Percentiles rank a stretch among this genome's conserved stretches.
These are phyloP conservation scores for Cladosporium sp. DNA, from an alignment of 2,329 filamentous ascomycete species.

Conservation along the genomic window DNA sequence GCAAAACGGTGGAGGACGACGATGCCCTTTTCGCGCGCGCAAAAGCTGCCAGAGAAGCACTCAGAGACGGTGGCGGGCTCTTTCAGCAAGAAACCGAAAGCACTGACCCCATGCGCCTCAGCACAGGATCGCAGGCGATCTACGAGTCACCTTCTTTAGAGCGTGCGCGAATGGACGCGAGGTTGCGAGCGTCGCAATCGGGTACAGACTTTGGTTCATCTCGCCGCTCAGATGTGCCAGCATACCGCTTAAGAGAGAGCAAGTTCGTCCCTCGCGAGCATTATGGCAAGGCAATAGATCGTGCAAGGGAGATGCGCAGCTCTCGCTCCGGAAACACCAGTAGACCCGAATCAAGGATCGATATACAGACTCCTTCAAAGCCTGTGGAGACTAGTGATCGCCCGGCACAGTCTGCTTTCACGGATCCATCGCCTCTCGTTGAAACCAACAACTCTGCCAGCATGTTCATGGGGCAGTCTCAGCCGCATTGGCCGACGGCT, in stretches of 20 bases:
- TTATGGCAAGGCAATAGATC: constrained; percentile 31
- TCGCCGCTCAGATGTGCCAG: constrained; percentile 25
- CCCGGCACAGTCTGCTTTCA: not conserved
- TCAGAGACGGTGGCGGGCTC: constrained; percentile 17
- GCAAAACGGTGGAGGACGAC: constrained; percentile 24
- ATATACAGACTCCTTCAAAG: not conserved
- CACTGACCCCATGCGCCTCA: constrained; percentile 18
- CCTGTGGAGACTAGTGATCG: not conserved
- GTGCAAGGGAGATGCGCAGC: constrained; percentile 25
- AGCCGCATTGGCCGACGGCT: constrained; percentile 2
- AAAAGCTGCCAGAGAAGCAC: constrained; percentile 26
- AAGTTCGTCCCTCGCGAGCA: constrained; percentile 33
- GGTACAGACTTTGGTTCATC: constrained; percentile 3
- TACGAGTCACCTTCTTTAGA: constrained; percentile 30
- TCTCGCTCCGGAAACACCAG: constrained; percentile 18
- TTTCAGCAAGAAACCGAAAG: constrained; percentile 14
- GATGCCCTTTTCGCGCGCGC: constrained; percentile 33
- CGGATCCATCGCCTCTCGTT: not conserved
- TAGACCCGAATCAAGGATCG: constrained; percentile 6
- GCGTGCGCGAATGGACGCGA: constrained; percentile 29
- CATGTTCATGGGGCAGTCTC: not conserved
- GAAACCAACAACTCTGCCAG: not conserved
- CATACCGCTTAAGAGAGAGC: constrained; percentile 33
- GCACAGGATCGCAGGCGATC: constrained; percentile 22
- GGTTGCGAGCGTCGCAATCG: constrained; percentile 22